Evolutionary conservation across 2,329 filamentous ascomycete genomes (phyloP).

Genomic region (Beauveria australis): DNA sequence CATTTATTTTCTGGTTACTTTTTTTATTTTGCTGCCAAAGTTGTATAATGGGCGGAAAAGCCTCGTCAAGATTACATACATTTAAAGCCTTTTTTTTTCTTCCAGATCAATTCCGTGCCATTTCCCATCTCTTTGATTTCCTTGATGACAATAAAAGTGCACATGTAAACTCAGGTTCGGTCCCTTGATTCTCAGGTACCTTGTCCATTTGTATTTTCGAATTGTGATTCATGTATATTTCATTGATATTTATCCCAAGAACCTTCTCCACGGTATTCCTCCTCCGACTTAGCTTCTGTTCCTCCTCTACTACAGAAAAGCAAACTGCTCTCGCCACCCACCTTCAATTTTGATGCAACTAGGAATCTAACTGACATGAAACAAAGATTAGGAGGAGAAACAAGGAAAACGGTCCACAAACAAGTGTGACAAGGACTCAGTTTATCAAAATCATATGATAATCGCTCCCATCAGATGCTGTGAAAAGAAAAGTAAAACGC

Average conservation of each 20-base stretch:
- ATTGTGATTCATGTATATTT: not conserved
- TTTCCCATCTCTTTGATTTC: too few relatives aligned
- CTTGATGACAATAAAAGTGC: too few relatives aligned
- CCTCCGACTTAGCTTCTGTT: not conserved
- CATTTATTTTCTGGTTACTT: not conserved
- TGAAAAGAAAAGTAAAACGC: not conserved
- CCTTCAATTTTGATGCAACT: not conserved
- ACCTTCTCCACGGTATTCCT: not conserved
- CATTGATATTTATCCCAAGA: too few relatives aligned
- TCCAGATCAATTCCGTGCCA: not conserved
- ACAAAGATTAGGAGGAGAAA: not conserved
- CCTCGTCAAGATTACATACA: constrained; percentile 6
- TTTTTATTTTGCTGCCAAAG: not conserved
- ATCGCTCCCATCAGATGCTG: not conserved
- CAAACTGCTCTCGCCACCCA: not conserved
- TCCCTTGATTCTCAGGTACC: too few relatives aligned
- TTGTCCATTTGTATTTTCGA: too few relatives aligned
- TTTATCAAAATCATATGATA: not conserved
- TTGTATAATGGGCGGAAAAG: not conserved
- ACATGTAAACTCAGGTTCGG: too few relatives aligned
- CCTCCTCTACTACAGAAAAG: not conserved
- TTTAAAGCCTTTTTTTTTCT: constrained; percentile 1
- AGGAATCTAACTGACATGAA: not conserved
- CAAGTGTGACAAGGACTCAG: too few relatives aligned
- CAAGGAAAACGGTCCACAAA: not conserved